Base-by-base conservation (phyloP, 176 grass and related monocot species). In the Bonia amplexicaulis region DNA sequence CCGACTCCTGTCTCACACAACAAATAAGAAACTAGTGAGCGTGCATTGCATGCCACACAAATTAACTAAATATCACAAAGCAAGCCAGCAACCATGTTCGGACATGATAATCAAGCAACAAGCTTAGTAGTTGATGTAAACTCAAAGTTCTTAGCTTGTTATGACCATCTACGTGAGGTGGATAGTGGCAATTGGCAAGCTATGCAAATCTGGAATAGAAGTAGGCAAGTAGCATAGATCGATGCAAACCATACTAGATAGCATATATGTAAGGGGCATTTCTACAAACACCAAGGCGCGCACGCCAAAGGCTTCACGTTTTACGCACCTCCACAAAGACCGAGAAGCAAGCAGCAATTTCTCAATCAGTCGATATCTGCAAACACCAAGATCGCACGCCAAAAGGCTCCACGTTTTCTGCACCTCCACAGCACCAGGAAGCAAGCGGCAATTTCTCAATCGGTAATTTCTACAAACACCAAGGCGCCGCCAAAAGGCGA, bases 1-100 rank as follows among this genome's bases (percentile, higher is more conserved):
- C 69, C 23, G 88, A 59, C 20, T 84, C 90, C 92, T 97, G 79
- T 35, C 12, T 60, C 40, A 3, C 27, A 52, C 5, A 6, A 37
- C 19, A 64, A 27, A 29, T 27, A 37, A 68, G 29, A 14, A 6
- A 66, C 10, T 54, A 40, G 29, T 54, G 23, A 25, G 78, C 0
- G 39, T 25, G 69, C 16, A 14, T 5, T 4, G 17, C 65, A 67
- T 40, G 33, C 20, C 7, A 20, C 2, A 39, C 2, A 67, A 67
- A 42, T 12, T 12, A 7, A 49, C n/a, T 66, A 4, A 20, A 66
- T 48, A 79, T 5, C 73, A 14, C 22, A 29, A 80, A 45, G 2
- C 2, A 42, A 42, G 41, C 7, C 41, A 8, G 41, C 41, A 42
- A 42, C 41, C 41, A 42, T 42, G 41, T 42, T 42, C 25, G 62